Conservation (phyloP, 2,329 filamentous ascomycete species). For the Fusarium papillatum region DNA sequence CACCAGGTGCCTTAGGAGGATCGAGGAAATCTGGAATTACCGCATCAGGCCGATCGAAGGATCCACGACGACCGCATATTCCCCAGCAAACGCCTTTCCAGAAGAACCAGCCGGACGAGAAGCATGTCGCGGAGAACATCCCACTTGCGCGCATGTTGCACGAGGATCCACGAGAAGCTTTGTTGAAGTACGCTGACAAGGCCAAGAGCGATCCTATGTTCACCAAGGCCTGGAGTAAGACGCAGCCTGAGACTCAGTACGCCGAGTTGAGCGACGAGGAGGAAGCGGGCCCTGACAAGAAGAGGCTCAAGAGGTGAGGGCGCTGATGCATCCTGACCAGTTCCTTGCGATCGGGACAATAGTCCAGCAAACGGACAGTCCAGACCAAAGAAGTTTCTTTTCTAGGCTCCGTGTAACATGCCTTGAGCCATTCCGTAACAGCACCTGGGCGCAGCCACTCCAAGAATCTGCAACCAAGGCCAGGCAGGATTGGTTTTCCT, state of each 20-base stretch:
- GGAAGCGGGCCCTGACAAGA: conserved; percentile 77
- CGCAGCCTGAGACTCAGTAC: conserved; percentile 93
- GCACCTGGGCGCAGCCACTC: conserved; percentile 15
- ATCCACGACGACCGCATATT: conserved; percentile 88
- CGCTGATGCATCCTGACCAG: conserved; percentile 20
- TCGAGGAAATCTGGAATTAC: conserved; percentile 77
- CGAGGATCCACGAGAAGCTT: conserved; percentile 93
- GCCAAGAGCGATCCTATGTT: conserved; percentile 95
- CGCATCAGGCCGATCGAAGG: conserved; percentile 80
- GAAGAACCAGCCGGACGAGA: conserved; percentile 90
- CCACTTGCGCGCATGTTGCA: conserved; percentile 94
- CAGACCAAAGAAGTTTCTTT: conserved; percentile 15
- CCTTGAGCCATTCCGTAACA: conserved; percentile 31
- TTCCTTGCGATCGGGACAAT: conserved; percentile 10
- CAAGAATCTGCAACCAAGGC: background rate
- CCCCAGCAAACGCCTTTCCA: conserved; percentile 90
- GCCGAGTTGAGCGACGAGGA: conserved; percentile 91
- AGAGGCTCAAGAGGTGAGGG: conserved; percentile 67
- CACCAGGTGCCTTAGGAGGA: conserved; percentile 70
- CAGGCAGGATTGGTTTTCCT: background rate
- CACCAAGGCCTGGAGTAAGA: conserved; percentile 92
- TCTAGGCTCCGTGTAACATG: conserved; percentile 24
- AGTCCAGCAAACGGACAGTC: conserved; percentile 15
- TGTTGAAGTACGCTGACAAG: conserved; percentile 95
- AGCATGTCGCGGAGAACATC: conserved; percentile 89